These are phyloP conservation scores for Aspergillus sp. DNA, from an alignment of 2,329 filamentous ascomycete species.

Conservation along the genomic window DNA sequence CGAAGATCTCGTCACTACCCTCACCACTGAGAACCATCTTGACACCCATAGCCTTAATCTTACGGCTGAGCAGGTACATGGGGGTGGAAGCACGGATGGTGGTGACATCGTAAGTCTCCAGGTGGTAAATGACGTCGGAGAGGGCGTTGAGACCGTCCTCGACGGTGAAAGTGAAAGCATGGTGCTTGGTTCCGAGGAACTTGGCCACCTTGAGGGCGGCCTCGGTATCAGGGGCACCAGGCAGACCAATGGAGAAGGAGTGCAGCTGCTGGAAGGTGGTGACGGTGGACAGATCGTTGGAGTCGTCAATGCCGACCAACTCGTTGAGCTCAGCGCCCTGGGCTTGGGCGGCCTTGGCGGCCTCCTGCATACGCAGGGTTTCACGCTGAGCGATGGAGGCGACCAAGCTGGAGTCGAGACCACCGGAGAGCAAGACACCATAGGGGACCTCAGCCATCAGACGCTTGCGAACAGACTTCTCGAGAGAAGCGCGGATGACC, in stretches of 20 bases:
- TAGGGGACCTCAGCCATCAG: constrained; percentile 99
- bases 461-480: constrained; percentile 90
- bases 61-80: constrained; percentile 96
- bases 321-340: constrained; percentile 52
- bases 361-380: constrained; percentile 73
- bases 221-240: constrained; percentile 86
- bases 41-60: constrained; percentile 99
- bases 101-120: constrained; percentile 97
- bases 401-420: constrained; percentile 91
- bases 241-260: constrained; percentile 97
- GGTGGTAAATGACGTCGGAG: constrained; percentile 95
- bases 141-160: constrained; percentile 96
- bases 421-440: constrained; percentile 91
- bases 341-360: constrained; percentile 51
- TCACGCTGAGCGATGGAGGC: constrained; percentile 95
- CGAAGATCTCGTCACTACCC: constrained; percentile 97
- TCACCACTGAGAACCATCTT: constrained; percentile 99
- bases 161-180: constrained; percentile 97
- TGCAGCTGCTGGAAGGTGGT: constrained; percentile 93
- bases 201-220: constrained; percentile 91
- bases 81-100: constrained; percentile 97
- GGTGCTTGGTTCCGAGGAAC: constrained; percentile 96
- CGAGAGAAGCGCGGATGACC: constrained; percentile 75
- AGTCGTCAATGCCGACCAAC: constrained; percentile 91
- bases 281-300: constrained; percentile 83